Evolutionary conservation across 164 flowering plant genomes (phyloP).

Genomic region (Berberis thunbergii): DNA sequence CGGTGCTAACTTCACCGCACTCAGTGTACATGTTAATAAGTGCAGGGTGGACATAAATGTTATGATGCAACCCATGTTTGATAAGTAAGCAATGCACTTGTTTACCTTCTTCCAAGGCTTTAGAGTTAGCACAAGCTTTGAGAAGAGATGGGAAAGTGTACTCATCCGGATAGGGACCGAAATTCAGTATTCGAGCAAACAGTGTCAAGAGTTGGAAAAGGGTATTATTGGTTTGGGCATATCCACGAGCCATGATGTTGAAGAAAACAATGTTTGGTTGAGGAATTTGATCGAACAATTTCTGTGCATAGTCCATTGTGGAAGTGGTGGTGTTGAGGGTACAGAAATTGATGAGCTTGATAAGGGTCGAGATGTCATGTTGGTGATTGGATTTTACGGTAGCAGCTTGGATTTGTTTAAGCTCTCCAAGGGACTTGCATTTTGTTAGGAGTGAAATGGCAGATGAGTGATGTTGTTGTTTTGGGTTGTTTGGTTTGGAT

Average conservation of each 20-base stretch:
- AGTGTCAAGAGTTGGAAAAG: slow-evolving; percentile 35
- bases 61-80: slow-evolving; percentile 33
- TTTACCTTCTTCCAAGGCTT: slow-evolving; percentile 50
- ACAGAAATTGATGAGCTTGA: too few species aligned
- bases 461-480: too few species aligned
- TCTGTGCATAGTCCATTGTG: slow-evolving; percentile 43
- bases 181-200: slow-evolving; percentile 21
- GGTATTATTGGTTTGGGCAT: slow-evolving; percentile 32
- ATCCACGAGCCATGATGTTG: slow-evolving; percentile 56
- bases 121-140: slow-evolving; percentile 45
- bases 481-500: too few species aligned
- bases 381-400: too few species aligned
- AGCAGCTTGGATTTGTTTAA: slow-evolving; percentile 60
- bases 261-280: slow-evolving; percentile 44
- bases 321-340: slow-evolving; percentile 19
- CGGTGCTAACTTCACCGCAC: slow-evolving; percentile 35
- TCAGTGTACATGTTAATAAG: slow-evolving; percentile 53
- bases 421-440: slow-evolving; percentile 19
- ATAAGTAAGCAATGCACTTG: slow-evolving; percentile 46
- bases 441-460: too few species aligned
- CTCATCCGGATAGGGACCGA: slow-evolving; percentile 40
- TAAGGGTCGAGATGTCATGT: too few species aligned
- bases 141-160: slow-evolving; percentile 59
- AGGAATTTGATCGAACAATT: slow-evolving; percentile 47
- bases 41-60: slow-evolving; percentile 41